These are phyloP conservation scores for Aureobasidium sp. DNA, from an alignment of 2,329 filamentous ascomycete species.

Conservation along the genomic window DNA sequence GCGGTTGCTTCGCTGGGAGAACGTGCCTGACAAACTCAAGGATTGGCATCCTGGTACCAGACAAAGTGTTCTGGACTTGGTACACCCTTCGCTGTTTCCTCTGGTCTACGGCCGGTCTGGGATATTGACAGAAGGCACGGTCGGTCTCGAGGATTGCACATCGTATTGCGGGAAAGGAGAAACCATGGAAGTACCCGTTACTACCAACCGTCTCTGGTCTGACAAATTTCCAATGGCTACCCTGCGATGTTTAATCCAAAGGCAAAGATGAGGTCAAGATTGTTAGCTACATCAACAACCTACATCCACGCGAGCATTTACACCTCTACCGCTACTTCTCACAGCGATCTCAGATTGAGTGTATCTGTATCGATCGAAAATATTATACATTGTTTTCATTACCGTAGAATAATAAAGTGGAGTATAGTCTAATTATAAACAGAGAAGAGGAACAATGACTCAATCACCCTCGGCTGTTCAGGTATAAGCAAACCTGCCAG, in stretches of 20 bases:
- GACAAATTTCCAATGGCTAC: conserved; percentile 26
- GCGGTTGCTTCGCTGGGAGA: conserved; percentile 45
- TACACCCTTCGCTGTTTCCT: conserved; percentile 59
- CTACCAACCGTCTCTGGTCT: conserved; percentile 17
- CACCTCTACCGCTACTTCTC: conserved; percentile 22
- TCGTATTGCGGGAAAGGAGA: conserved; percentile 26
- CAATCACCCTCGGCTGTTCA: too few species aligned
- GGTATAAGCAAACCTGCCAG: not conserved
- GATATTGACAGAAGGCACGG: conserved; percentile 31
- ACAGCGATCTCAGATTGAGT: too few species aligned
- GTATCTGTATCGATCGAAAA: too few species aligned
- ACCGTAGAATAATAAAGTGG: not conserved
- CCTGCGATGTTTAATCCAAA: conserved; percentile 23
- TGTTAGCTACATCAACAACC: conserved; percentile 29
- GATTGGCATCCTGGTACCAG: conserved; percentile 58
- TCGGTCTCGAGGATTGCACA: conserved; percentile 28
- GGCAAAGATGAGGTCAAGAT: conserved; percentile 20
- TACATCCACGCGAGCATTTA: conserved; percentile 23
- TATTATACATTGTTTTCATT: conserved; percentile 5
- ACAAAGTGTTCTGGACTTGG: conserved; percentile 52
- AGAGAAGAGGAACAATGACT: not conserved
- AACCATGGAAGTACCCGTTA: conserved; percentile 15
- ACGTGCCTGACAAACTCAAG: conserved; percentile 42
- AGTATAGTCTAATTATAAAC: not conserved
- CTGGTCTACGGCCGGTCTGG: conserved; percentile 47